Evolutionary conservation across 176 grass and related monocot genomes (phyloP), one percentile per base, ranked within the genome.

Genomic region (Oryza glumipatula): DNA sequence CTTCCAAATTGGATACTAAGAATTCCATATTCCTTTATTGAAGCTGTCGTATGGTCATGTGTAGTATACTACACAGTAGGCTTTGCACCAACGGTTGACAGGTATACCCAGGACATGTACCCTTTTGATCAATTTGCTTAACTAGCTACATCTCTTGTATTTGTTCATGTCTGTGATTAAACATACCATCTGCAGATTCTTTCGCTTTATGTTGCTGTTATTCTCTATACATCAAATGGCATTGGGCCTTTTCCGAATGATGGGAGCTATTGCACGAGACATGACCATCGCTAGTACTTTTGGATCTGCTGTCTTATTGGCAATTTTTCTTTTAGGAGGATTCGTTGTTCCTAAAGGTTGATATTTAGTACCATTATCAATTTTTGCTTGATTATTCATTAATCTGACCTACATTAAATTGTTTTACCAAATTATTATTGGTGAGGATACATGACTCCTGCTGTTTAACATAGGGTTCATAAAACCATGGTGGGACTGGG

Each of bases 161-260:
- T 30, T 56, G 16, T 54, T 32, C 33, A 60, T 70, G 10, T 48
- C 17, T 41, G 51, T 46, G 33, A 75, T 66, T 65, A 68, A 19
- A 47, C 30, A 33, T 76, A 81, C 13, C 41, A 23, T 51, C 11
- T 88, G 72, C 66, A 92, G 90, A 77, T 94, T 94, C 80, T 89
- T 94, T 76, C 61, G 82, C 58, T 94, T 92, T 87, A 89, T 94
- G 84, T 38, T 94, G 61, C 52, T 94, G 41, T 52, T 92, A 23
- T 94, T 92, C 66, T 89, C 89, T 69, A 38, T 92, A 65, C 92
- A 94, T 80, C 92, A 94, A 94, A 94, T 94, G 92, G 92, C 89
- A 58, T 70, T 94, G 67, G 92, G 92, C 5, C 88, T 94, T 66
- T 94, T 94, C 76, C 87, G 92, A 26, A 82, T 89, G 87, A 94